Evolutionary conservation across 768 basidiomycete species (phyloP), one percentile per base, ranked within the genome.

Genomic region (Mycena latifolia): DNA sequence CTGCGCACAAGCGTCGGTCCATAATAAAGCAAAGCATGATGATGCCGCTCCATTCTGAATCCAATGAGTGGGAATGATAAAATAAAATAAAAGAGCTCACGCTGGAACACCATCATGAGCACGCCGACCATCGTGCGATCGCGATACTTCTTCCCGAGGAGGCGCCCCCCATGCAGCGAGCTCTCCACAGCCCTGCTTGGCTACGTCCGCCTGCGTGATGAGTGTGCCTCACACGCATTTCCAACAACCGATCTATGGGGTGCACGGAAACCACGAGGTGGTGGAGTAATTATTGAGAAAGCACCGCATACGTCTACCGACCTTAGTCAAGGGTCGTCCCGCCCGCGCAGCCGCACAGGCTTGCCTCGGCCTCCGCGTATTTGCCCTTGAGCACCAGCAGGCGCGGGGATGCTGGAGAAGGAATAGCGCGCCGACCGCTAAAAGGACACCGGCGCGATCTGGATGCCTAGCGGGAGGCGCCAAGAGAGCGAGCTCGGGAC

Each of bases 11-110:
- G 81, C 0, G 87, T 88, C 1, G 93, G 93, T 0, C 92, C 93
- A 69, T 93, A 95, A 71, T 94, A 95, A 10, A 94, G 79, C 33
- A n/a, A n/a, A 95, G 74, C 14, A 93, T 92, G 72, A 94, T 95
- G 67, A 94, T 95, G 2, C 93, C 93, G 63, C 88, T 90, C 93
- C 93, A 94, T 79, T 94, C 92, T 94, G 71, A 9, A 37, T 22
- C 14, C 5, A n/a, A n/a, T n/a, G n/a, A n/a, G n/a, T n/a, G n/a
- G n/a, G n/a, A n/a, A n/a, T n/a, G n/a, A n/a, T n/a, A n/a, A n/a
- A n/a, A n/a, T n/a, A n/a, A n/a, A n/a, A n/a, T n/a, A n/a, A 50
- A 48, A 51, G 28, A 20, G 77, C 89, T 43, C 69, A 92, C 93
- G 93, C 77, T 95, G 93, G 71, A 94, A 94, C 55, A 92, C 87